These are phyloP conservation scores for Rhazya stricta DNA, from an alignment of 257 asterid genomes.

Conservation along the genomic window DNA sequence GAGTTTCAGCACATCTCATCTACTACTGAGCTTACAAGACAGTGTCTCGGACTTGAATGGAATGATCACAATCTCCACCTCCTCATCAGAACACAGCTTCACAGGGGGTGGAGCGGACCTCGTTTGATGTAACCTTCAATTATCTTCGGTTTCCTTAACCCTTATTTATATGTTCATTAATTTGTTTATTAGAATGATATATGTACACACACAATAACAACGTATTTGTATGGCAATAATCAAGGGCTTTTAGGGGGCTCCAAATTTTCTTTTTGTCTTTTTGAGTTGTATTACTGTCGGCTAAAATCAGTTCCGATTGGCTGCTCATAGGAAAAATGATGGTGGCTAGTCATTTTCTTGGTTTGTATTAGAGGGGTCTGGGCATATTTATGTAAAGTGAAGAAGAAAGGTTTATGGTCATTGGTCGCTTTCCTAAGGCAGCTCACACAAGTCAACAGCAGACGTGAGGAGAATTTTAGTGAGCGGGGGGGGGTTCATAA, in stretches of 20 bases:
- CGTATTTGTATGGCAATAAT: constrained; percentile 7
- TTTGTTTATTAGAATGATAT: constrained; percentile 18
- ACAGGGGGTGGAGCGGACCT: constrained; percentile 27
- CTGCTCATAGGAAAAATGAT: constrained; percentile 5
- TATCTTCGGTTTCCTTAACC: constrained; percentile 4
- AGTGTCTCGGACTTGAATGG: constrained; percentile 77
- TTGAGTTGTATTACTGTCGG: background rate
- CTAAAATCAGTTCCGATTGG: background rate
- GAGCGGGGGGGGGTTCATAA: constrained; percentile 34
- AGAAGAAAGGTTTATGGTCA: constrained; percentile 27
- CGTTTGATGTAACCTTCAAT: constrained; percentile 10
- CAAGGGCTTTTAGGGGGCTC: background rate
- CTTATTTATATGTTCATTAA: constrained; percentile 28
- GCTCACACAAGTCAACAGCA: constrained; percentile 34
- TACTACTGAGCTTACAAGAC: constrained; percentile 60
- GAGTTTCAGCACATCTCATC: constrained; percentile 67
- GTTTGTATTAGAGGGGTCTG: constrained; percentile 10
- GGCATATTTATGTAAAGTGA: constrained; percentile 17
- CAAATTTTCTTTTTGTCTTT: background rate
- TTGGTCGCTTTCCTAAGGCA: constrained; percentile 35
- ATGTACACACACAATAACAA: constrained; percentile 21
- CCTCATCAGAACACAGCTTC: constrained; percentile 61
- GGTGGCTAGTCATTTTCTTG: constrained; percentile 33
- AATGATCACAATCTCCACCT: constrained; percentile 48
- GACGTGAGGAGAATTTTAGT: too few relatives aligned